A percentile compares a stretch with the other conserved stretches of the same genome.
These are phyloP conservation scores for Pyrenochaeta sp. DNA, from an alignment of 2,329 filamentous ascomycete species.

Conservation along the genomic window DNA sequence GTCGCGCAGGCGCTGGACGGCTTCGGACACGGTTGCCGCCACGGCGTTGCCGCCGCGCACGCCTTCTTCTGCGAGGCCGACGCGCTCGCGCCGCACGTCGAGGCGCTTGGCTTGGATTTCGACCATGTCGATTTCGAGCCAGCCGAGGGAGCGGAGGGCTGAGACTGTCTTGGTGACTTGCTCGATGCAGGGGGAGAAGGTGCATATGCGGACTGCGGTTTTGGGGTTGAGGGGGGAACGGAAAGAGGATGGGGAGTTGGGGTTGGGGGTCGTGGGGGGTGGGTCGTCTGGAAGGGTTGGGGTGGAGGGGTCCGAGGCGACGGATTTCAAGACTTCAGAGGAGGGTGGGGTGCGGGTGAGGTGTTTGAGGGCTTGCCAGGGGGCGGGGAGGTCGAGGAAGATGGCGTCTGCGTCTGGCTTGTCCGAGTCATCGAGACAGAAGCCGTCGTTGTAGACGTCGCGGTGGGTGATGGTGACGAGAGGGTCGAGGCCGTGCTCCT, in stretches of 20 bases:
- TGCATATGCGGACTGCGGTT: slow-evolving; percentile 81
- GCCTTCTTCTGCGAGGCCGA: slow-evolving; percentile 75
- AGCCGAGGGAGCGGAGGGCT: slow-evolving; percentile 79
- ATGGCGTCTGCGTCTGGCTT: slow-evolving; percentile 67
- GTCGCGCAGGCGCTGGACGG: slow-evolving; percentile 73
- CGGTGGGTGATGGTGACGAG: slow-evolving; percentile 78
- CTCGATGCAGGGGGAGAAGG: slow-evolving; percentile 96
- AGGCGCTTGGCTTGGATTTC: slow-evolving; percentile 82
- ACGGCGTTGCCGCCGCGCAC: slow-evolving; percentile 71
- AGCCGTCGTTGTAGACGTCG: slow-evolving; percentile 80
- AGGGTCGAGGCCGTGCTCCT: slow-evolving; percentile 69
- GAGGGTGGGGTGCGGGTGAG: slow-evolving; percentile 64
- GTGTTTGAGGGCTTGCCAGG: slow-evolving; percentile 80
- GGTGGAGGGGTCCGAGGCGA: slow-evolving; percentile 40
- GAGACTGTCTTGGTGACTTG: slow-evolving; percentile 89
- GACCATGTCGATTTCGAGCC: slow-evolving; percentile 93
- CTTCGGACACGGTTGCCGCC: slow-evolving; percentile 79
- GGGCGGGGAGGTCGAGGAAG: slow-evolving; percentile 81
- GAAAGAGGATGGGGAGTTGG: slow-evolving; percentile 35
- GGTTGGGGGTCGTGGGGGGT: slow-evolving; percentile 9
- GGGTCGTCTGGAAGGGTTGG: slow-evolving; percentile 50
- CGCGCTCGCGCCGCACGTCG: slow-evolving; percentile 81
- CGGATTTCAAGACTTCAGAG: slow-evolving; percentile 31
- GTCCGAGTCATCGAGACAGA: slow-evolving; percentile 59
- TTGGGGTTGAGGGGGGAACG: slow-evolving; percentile 71